phyloP scores from a whole-genome alignment of 75 land plant species.

The Larix kaempferi region DNA sequence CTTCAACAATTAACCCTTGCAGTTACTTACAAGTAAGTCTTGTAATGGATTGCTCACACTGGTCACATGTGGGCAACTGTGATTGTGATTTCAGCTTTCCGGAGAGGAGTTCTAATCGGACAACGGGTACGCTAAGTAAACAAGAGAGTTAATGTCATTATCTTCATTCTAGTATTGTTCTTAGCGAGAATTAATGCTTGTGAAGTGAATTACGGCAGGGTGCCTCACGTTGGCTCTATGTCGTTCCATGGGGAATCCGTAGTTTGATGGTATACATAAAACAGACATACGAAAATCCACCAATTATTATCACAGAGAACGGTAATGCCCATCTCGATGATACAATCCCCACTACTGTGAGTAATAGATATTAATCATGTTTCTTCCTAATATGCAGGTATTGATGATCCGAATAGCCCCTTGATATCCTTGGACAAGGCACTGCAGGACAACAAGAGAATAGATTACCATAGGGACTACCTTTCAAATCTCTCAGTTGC shows the following conservation, averaged over 20 bases:
- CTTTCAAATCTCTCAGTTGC: conserved; percentile 58
- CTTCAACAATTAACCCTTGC: not conserved
- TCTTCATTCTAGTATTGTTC: no score
- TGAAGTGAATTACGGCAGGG: conserved; percentile 39
- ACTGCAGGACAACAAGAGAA: conserved; percentile 63
- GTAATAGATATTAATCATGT: no score
- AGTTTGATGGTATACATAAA: conserved; percentile 49
- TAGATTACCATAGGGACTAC: conserved; percentile 65
- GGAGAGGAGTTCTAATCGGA: conserved; percentile 40
- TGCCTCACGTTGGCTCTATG: conserved; percentile 70
- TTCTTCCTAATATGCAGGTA: conserved; percentile 41
- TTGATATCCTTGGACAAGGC: conserved; percentile 29
- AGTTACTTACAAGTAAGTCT: no score
- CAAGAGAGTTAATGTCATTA: not conserved
- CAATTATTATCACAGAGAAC: conserved; percentile 76
- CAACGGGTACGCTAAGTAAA: conserved; percentile 33
- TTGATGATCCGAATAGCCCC: conserved; percentile 70
- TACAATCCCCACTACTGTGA: not conserved
- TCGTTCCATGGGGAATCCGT: conserved; percentile 75
- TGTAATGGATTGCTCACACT: no score
- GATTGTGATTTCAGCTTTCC: conserved; percentile 25
- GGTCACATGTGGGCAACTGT: no score
- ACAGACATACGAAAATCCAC: conserved; percentile 58
- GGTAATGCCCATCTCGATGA: conserved; percentile 22
- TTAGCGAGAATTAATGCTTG: no score